Evolutionary conservation across 2,329 filamentous ascomycete genomes (phyloP).

Genomic region (Alternaria brassicae): DNA sequence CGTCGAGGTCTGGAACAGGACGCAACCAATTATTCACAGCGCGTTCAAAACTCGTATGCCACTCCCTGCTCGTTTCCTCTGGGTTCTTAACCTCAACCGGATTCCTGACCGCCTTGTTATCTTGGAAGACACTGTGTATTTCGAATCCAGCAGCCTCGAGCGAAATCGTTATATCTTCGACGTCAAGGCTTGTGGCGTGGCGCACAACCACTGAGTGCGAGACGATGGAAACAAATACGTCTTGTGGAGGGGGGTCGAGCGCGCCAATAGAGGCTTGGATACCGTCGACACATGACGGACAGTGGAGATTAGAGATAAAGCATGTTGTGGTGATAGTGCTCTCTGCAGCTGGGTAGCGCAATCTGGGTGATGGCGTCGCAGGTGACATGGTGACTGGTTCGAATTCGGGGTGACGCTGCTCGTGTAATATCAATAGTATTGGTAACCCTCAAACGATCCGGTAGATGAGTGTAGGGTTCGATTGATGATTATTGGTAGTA

Average conservation of each 20-base stretch:
- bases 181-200: slow-evolving; percentile 56
- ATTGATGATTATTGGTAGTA: slow-evolving; percentile 24
- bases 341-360: slow-evolving; percentile 18
- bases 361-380: slow-evolving; percentile 15
- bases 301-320: slow-evolving; percentile 77
- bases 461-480: slow-evolving; percentile 10
- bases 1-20: slow-evolving; percentile 12
- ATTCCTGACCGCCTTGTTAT: slow-evolving; percentile 23
- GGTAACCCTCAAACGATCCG: slow-evolving; percentile 12
- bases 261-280: slow-evolving; percentile 66
- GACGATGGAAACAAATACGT: slow-evolving; percentile 74
- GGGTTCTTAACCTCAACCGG: slow-evolving; percentile 25
- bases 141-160: slow-evolving; percentile 68
- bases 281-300: slow-evolving; percentile 73
- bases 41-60: slow-evolving; percentile 47
- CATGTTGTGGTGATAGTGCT: slow-evolving; percentile 60
- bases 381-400: slow-evolving; percentile 24
- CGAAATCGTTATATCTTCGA: slow-evolving; percentile 52
- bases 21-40: slow-evolving; percentile 42
- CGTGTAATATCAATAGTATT: slow-evolving; percentile 25
- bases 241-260: slow-evolving; percentile 58
- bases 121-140: slow-evolving; percentile 58
- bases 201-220: slow-evolving; percentile 71
- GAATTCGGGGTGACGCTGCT: slow-evolving; percentile 6
- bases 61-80: slow-evolving; percentile 31